Evolutionary conservation across 1,284 basidiomycete genomes (phyloP).

Genomic region (Cryptococcus sp.): DNA sequence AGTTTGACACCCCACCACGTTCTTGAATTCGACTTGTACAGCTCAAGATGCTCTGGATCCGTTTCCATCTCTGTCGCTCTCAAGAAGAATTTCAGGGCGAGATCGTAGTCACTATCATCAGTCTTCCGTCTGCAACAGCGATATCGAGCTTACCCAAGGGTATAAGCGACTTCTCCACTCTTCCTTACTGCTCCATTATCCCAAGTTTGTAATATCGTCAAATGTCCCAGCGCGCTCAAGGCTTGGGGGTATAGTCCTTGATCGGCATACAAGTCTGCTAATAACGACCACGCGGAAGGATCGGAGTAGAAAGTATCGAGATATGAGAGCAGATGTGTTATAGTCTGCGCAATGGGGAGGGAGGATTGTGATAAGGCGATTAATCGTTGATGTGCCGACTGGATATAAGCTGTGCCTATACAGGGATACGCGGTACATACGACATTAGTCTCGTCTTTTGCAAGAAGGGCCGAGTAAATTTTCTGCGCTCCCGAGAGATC

Average conservation of each 20-base stretch:
- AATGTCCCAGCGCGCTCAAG: constrained; percentile 35
- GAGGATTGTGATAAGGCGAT: constrained; percentile 58
- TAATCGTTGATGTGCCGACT: constrained; percentile 79
- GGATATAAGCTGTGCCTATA: not conserved
- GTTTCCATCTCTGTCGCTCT: constrained; percentile 77
- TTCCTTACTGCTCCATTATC: constrained; percentile 35
- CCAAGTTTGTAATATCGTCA: constrained; percentile 38
- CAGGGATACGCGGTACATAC: constrained; percentile 53
- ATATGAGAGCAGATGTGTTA: constrained; percentile 70
- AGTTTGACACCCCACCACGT: constrained; percentile 85
- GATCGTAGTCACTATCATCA: constrained; percentile 56
- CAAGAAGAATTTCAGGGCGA: constrained; percentile 79
- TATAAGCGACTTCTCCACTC: constrained; percentile 42
- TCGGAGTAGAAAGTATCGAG: constrained; percentile 93
- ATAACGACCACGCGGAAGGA: constrained; percentile 84
- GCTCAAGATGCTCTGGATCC: constrained; percentile 47
- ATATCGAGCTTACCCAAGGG: constrained; percentile 32
- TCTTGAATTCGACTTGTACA: constrained; percentile 26
- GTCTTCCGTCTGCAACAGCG: constrained; percentile 13
- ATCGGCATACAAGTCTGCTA: constrained; percentile 81
- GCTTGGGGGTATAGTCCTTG: constrained; percentile 61
- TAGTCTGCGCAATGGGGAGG: constrained; percentile 31
- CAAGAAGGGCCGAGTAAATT: constrained; percentile 62
- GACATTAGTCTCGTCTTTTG: constrained; percentile 66
- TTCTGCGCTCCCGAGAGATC: constrained; percentile 43